Percentiles rank a stretch among this genome's conserved stretches.
These are phyloP conservation scores for Pseudogymnoascus sp. DNA, from an alignment of 2,329 filamentous ascomycete species.

Conservation along the genomic window DNA sequence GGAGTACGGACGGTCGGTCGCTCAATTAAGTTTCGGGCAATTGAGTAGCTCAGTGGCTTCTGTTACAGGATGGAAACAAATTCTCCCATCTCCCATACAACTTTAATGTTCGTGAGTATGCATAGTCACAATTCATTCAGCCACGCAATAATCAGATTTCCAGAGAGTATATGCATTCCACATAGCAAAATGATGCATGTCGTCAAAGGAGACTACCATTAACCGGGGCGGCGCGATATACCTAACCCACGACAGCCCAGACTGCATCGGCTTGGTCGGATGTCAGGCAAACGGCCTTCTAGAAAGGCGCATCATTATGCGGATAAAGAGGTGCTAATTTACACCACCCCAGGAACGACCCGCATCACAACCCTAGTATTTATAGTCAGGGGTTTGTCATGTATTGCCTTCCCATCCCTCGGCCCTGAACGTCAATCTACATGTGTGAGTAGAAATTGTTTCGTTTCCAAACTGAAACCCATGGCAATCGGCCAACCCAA, in stretches of 20 bases:
- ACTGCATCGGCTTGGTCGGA: slow-evolving; percentile 6
- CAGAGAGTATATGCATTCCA: background rate
- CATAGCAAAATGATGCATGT: background rate
- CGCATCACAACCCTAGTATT: background rate
- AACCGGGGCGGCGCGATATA: background rate
- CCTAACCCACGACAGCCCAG: slow-evolving; percentile 5
- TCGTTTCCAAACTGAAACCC: slow-evolving; percentile 3
- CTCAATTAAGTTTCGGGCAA: background rate
- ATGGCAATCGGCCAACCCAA: background rate
- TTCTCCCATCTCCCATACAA: background rate
- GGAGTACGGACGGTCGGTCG: background rate
- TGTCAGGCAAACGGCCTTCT: slow-evolving; percentile 3
- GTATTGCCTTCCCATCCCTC: background rate
- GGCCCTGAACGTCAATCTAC: background rate
- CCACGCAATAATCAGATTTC: background rate
- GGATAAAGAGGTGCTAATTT: background rate
- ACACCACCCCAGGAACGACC: background rate
- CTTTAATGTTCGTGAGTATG: background rate
- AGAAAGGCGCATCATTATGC: slow-evolving; percentile 3
- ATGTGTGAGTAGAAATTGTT: background rate
- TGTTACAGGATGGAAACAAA: background rate
- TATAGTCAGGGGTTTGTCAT: background rate
- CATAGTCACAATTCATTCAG: background rate
- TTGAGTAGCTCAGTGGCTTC: background rate
- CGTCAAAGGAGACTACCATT: slow-evolving; percentile 1